A percentile compares a stretch with the other conserved stretches of the same genome.
Conservation (phyloP, 208 protist species). For the Chromosphaera perkinsii region DNA sequence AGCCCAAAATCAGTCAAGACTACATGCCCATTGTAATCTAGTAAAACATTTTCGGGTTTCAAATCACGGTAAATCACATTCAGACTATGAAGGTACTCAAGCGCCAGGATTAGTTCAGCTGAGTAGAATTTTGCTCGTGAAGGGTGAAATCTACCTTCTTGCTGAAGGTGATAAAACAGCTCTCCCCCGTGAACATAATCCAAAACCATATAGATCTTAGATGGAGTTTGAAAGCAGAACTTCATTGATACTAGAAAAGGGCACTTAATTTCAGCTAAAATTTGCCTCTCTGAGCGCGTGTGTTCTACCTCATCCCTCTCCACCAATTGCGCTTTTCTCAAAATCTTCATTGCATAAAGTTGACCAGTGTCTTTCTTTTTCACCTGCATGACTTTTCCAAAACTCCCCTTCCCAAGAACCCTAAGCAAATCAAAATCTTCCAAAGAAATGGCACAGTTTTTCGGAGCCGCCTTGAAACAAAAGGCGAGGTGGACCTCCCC, state of each 20-base stretch:
- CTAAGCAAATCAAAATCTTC: too few relatives aligned
- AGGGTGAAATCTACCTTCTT: slow-evolving; percentile 54
- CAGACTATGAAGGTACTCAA: slow-evolving; percentile 20
- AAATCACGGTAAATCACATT: slow-evolving; percentile 26
- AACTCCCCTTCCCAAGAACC: too few relatives aligned
- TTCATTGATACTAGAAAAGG: slow-evolving; percentile 35
- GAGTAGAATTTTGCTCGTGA: too few relatives aligned
- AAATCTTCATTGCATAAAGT: slow-evolving; percentile 69
- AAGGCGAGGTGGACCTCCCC: too few relatives aligned
- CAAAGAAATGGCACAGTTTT: too few relatives aligned
- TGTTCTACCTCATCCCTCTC: slow-evolving; percentile 49
- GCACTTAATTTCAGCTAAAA: slow-evolving; percentile 25
- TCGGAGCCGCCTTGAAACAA: too few relatives aligned
- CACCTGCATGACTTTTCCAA: too few relatives aligned
- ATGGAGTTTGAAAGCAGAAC: slow-evolving; percentile 36
- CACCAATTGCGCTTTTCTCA: slow-evolving; percentile 43
- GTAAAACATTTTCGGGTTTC: slow-evolving; percentile 56
- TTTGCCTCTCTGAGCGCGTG: slow-evolving; percentile 32
- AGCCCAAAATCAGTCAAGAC: slow-evolving; percentile 14
- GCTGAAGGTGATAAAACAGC: slow-evolving; percentile 56
- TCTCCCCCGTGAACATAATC: slow-evolving; percentile 70
- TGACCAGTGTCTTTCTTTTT: slow-evolving; percentile 56
- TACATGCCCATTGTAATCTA: slow-evolving; percentile 24
- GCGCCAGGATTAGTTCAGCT: slow-evolving; percentile 14
- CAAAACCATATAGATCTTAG: slow-evolving; percentile 69